These are phyloP conservation scores for Primulina eburnea DNA, from an alignment of 257 asterid species.

Conservation along the genomic window DNA sequence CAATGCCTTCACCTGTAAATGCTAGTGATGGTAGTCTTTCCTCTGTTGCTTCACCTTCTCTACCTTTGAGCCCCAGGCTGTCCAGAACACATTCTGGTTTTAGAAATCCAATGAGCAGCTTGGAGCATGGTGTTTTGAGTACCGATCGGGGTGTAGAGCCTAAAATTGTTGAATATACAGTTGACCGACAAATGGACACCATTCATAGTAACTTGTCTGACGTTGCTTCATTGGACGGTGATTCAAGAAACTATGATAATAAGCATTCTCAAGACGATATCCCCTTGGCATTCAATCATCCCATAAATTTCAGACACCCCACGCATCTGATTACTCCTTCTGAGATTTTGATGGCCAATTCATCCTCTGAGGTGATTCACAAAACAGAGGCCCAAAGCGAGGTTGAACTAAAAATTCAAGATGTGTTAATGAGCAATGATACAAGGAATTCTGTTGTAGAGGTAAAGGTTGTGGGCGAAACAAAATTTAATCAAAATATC, in stretches of 20 bases:
- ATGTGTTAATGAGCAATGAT: slow-evolving; percentile 56
- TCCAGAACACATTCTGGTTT: slow-evolving; percentile 66
- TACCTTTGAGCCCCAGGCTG: slow-evolving; percentile 75
- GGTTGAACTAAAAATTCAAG: slow-evolving; percentile 57
- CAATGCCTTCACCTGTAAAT: slow-evolving; percentile 35
- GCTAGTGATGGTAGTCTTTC: slow-evolving; percentile 43
- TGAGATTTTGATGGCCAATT: slow-evolving; percentile 80
- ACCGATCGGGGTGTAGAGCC: slow-evolving; percentile 48
- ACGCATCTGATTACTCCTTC: slow-evolving; percentile 97
- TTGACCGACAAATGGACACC: slow-evolving; percentile 65
- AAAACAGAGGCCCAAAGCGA: slow-evolving; percentile 56
- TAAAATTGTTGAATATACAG: slow-evolving; percentile 60
- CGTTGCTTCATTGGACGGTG: slow-evolving; percentile 57
- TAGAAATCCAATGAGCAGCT: slow-evolving; percentile 55
- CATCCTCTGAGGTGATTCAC: slow-evolving; percentile 66
- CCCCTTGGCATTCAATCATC: slow-evolving; percentile 49
- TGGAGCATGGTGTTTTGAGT: slow-evolving; percentile 47
- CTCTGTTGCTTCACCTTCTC: slow-evolving; percentile 55
- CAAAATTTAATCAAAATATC: slow-evolving; percentile 50
- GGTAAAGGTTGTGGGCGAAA: slow-evolving; percentile 75
- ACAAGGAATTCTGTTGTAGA: slow-evolving; percentile 63
- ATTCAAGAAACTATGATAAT: slow-evolving; percentile 47
- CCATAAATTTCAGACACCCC: slow-evolving; percentile 82
- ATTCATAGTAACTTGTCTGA: slow-evolving; percentile 50
- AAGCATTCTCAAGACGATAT: slow-evolving; percentile 56